These are phyloP conservation scores for Ogataea naganishii DNA, from an alignment of 805 yeast species.

Conservation along the genomic window DNA sequence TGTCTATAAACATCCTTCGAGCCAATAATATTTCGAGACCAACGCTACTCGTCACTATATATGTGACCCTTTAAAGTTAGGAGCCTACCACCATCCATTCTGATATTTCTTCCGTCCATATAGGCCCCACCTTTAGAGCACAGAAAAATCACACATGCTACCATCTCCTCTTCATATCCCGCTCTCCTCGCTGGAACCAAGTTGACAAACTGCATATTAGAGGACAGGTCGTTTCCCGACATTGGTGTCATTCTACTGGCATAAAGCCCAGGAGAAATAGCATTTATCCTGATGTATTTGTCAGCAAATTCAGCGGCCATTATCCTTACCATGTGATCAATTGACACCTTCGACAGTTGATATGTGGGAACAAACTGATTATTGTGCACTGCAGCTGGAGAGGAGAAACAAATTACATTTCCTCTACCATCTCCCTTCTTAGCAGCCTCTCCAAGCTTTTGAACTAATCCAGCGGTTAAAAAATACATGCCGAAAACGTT, in stretches of 20 bases:
- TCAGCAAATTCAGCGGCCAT: conserved; percentile 19
- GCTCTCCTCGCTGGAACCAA: conserved; percentile 15
- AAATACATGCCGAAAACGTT: conserved; percentile 17
- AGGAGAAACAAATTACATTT: conserved; percentile 14
- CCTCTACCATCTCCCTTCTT: conserved; percentile 14
- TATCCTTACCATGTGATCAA: conserved; percentile 17
- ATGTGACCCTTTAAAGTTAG: conserved; percentile 14
- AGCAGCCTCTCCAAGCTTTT: conserved; percentile 15
- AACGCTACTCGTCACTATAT: conserved; percentile 15
- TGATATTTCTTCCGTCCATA: conserved; percentile 14
- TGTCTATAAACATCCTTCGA: too few relatives aligned
- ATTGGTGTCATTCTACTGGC: conserved; percentile 16
- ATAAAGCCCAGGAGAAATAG: conserved; percentile 16
- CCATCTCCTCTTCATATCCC: conserved; percentile 14
- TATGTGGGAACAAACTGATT: conserved; percentile 17
- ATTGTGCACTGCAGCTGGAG: conserved; percentile 14
- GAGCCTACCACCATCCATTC: conserved; percentile 17
- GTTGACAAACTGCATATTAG: conserved; percentile 11
- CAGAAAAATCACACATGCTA: conserved; percentile 10
- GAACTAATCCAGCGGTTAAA: conserved; percentile 13
- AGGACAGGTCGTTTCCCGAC: conserved; percentile 11
- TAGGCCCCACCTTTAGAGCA: conserved; percentile 17
- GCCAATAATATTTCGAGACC: too few relatives aligned
- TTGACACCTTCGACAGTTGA: conserved; percentile 13
- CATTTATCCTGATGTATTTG: conserved; percentile 15